Percentiles rank a stretch among this genome's conserved stretches.
Evolutionary conservation across 495 filamentous ascomycete species (phyloP).

Genomic region (Parmelia sp.): DNA sequence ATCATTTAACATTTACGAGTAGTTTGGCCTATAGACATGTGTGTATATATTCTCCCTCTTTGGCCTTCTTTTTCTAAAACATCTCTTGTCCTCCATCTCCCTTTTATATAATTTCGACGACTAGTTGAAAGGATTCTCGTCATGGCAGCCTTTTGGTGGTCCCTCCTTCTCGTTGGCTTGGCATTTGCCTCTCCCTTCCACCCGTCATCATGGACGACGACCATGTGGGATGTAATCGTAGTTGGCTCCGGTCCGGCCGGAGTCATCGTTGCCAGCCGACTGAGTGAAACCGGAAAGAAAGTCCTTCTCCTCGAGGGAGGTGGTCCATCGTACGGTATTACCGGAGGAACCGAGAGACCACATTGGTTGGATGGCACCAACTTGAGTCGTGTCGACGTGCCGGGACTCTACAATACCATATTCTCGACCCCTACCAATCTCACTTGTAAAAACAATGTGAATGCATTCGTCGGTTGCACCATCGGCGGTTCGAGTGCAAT

Average conservation of each 20-base stretch:
- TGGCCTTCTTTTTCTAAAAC: background rate
- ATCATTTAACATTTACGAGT: too few relatives aligned
- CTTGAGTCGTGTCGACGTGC: slow-evolving; percentile 73
- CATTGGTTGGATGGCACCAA: slow-evolving; percentile 59
- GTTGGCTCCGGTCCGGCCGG: slow-evolving; percentile 17
- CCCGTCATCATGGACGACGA: background rate
- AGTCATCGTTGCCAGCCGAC: slow-evolving; percentile 13
- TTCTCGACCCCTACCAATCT: slow-evolving; percentile 57
- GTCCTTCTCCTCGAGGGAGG: slow-evolving; percentile 18
- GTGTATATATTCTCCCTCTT: background rate
- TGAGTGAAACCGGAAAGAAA: slow-evolving; percentile 14
- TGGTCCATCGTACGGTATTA: slow-evolving; percentile 16
- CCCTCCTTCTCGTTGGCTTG: background rate
- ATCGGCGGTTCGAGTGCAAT: slow-evolving; percentile 73
- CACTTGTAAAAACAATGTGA: slow-evolving; percentile 52
- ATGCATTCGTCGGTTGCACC: slow-evolving; percentile 54
- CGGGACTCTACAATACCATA: slow-evolving; percentile 67
- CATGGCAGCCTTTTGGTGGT: background rate
- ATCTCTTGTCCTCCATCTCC: background rate
- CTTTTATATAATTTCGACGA: background rate
- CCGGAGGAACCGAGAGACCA: slow-evolving; percentile 43
- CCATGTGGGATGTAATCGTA: slow-evolving; percentile 15
- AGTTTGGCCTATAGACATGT: background rate
- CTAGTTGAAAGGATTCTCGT: too few relatives aligned
- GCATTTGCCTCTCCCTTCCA: background rate